Conservation (phyloP, 2,329 filamentous ascomycete species). For the Aspergillus tubingensis region DNA sequence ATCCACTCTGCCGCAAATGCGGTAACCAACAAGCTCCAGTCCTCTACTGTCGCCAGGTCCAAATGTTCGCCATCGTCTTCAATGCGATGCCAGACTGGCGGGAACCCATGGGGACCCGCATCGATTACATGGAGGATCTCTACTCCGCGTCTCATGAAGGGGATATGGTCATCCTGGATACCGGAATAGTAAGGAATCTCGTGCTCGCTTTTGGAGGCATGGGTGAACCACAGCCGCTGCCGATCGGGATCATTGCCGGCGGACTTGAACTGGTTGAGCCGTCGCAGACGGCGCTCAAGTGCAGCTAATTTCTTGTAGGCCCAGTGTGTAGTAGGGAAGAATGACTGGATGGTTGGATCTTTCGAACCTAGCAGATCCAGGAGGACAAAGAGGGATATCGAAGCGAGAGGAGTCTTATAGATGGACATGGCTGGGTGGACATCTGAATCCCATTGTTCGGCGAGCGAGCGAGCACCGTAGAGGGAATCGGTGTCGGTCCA, state of each 20-base stretch:
- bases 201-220: slow-evolving; percentile 57
- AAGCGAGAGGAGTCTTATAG: slow-evolving; percentile 71
- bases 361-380: slow-evolving; percentile 79
- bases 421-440: slow-evolving; percentile 71
- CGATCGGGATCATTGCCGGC: slow-evolving; percentile 27
- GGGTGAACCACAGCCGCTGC: slow-evolving; percentile 61
- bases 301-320: slow-evolving; percentile 76
- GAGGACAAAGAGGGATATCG: slow-evolving; percentile 87
- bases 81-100: slow-evolving; percentile 81
- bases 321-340: slow-evolving; percentile 91
- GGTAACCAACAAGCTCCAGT: slow-evolving; percentile 83
- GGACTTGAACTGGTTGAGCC: slow-evolving; percentile 66
- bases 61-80: slow-evolving; percentile 82
- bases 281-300: slow-evolving; percentile 73
- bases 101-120: slow-evolving; percentile 58
- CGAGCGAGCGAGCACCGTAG: slow-evolving; percentile 82
- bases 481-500: slow-evolving; percentile 84
- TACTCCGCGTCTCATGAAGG: slow-evolving; percentile 84
- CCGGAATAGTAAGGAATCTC: slow-evolving; percentile 51
- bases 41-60: slow-evolving; percentile 74
- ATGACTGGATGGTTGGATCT: slow-evolving; percentile 74
- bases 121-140: slow-evolving; percentile 90
- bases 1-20: slow-evolving; percentile 92
- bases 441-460: slow-evolving; percentile 75
- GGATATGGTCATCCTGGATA: slow-evolving; percentile 85